Percentiles rank a stretch among this genome's conserved stretches.
phyloP scores from a whole-genome alignment of 1,139 yeast genomes.

The Geotrichum citri-aurantii region DNA sequence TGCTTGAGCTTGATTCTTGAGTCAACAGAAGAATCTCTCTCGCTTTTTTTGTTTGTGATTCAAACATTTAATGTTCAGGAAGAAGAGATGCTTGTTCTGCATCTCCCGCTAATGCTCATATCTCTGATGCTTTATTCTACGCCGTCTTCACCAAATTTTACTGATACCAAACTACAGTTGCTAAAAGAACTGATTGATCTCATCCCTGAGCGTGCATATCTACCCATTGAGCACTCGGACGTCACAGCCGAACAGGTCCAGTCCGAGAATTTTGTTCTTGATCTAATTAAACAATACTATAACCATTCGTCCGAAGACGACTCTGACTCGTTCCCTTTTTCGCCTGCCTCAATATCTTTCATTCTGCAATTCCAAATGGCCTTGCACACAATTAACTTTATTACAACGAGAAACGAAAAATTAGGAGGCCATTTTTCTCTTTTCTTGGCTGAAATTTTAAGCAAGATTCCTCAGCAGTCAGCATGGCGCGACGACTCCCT shows the following conservation, averaged over 20 bases:
- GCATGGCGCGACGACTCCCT: conserved; percentile 35
- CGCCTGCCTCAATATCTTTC: conserved; percentile 43
- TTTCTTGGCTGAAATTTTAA: conserved; percentile 43
- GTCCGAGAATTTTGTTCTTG: conserved; percentile 26
- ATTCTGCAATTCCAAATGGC: conserved; percentile 40
- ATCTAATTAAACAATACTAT: conserved; percentile 36
- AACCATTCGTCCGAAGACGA: conserved; percentile 28
- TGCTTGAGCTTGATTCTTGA: conserved; percentile 41
- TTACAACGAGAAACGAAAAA: conserved; percentile 19
- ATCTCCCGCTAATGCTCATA: conserved; percentile 65
- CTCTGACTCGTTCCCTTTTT: conserved; percentile 39
- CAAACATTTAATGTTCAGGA: conserved; percentile 68
- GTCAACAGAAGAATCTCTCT: conserved; percentile 11
- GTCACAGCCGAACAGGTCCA: conserved; percentile 22
- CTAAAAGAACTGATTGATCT: conserved; percentile 42
- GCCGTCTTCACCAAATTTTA: conserved; percentile 3
- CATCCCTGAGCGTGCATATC: conserved; percentile 56
- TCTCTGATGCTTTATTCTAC: conserved; percentile 36
- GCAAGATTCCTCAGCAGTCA: conserved; percentile 42
- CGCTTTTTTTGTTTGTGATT: conserved; percentile 52
- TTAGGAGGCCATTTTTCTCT: conserved; percentile 35
- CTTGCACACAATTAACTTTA: conserved; percentile 35
- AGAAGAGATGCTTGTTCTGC: conserved; percentile 75
- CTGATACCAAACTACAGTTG: conserved; percentile 35
- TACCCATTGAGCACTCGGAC: conserved; percentile 43